A percentile compares a stretch with the other conserved stretches of the same genome.
Conservation (phyloP, 805 yeast genomes). For the Spathaspora passalidarum region DNA sequence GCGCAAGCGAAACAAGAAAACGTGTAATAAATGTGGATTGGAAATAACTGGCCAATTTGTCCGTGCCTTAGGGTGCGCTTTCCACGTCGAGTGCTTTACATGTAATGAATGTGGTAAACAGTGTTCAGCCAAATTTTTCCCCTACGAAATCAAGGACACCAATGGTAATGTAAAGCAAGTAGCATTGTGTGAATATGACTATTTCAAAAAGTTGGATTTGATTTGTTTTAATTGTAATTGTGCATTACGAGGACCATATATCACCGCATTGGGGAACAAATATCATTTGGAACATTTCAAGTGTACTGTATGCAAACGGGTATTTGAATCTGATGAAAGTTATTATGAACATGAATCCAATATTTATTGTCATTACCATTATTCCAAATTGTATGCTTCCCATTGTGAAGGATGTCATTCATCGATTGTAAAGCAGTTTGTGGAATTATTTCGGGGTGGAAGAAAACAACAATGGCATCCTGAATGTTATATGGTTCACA, state of each 20-base stretch:
- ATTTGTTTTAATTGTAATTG: conserved; percentile 84
- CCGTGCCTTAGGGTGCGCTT: conserved; percentile 75
- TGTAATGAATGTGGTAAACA: conserved; percentile 81
- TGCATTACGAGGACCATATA: conserved; percentile 88
- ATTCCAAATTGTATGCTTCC: conserved; percentile 79
- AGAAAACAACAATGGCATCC: conserved; percentile 98
- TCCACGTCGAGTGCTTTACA: conserved; percentile 83
- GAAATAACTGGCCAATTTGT: conserved; percentile 68
- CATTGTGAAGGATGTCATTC: conserved; percentile 92
- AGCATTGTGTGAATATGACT: conserved; percentile 87
- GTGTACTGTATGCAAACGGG: conserved; percentile 80
- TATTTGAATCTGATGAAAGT: conserved; percentile 87
- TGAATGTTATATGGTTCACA: conserved; percentile 96
- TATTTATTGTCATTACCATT: conserved; percentile 90
- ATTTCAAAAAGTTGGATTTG: conserved; percentile 78
- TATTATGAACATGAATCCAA: conserved; percentile 83
- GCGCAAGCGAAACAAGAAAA: conserved; percentile 17
- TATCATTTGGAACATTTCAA: conserved; percentile 95
- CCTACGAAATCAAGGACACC: conserved; percentile 58
- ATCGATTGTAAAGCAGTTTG: conserved; percentile 90
- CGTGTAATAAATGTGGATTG: conserved; percentile 34
- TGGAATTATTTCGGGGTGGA: conserved; percentile 88
- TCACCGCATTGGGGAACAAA: conserved; percentile 87
- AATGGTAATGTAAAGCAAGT: conserved; percentile 25
- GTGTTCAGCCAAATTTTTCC: conserved; percentile 87